Percentiles rank a stretch among this genome's conserved stretches.
Conservation (phyloP, 2,329 filamentous ascomycete genomes). For the Ophiostoma ips region DNA sequence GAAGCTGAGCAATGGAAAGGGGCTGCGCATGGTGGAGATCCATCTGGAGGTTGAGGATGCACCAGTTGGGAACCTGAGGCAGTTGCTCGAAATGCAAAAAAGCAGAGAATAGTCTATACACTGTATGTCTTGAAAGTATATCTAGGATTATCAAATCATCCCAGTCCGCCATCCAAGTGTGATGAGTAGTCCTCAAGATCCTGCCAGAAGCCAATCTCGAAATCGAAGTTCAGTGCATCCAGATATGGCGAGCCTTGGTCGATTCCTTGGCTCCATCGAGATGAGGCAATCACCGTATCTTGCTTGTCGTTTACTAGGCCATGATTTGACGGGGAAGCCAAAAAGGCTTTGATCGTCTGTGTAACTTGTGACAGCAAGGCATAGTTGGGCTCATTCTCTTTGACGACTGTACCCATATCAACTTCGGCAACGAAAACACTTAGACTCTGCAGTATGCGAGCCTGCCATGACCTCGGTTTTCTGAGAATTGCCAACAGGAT, state of each 20-base stretch:
- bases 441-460: not conserved
- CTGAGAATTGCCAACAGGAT: not conserved
- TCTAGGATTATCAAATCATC: not conserved
- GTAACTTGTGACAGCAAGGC: not conserved
- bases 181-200: not conserved
- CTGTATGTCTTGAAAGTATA: not conserved
- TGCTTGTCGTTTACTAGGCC: not conserved
- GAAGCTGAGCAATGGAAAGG: not conserved
- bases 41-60: not conserved
- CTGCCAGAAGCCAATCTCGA: not conserved
- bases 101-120: not conserved
- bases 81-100: not conserved
- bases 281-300: not conserved
- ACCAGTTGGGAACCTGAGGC: not conserved
- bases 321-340: not conserved
- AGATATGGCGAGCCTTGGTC: not conserved
- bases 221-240: not conserved
- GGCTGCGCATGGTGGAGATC: not conserved
- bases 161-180: not conserved
- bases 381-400: conserved; percentile 2
- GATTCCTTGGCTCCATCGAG: not conserved
- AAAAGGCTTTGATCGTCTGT: not conserved
- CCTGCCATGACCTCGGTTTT: not conserved
- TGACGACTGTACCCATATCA: not conserved
- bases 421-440: not conserved